Evolutionary conservation across 1,284 basidiomycete genomes (phyloP), one percentile per base, ranked within the genome.

Genomic region (Cryptococcus sp.): DNA sequence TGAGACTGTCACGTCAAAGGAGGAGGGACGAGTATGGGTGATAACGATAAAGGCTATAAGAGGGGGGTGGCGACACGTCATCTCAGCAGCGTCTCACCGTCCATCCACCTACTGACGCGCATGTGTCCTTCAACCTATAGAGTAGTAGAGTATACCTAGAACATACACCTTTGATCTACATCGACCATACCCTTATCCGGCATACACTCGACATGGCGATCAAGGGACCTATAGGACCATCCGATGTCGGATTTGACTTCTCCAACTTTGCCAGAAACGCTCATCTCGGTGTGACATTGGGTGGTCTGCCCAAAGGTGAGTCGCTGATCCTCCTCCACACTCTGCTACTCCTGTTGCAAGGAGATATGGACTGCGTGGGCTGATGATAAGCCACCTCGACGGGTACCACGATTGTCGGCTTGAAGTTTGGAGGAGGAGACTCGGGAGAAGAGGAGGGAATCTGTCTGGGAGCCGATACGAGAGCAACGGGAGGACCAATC

Each of bases 351-450:
- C n/a, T n/a, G n/a, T n/a, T n/a, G n/a, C n/a, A n/a, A n/a, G n/a
- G n/a, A n/a, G n/a, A n/a, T n/a, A n/a, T n/a, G n/a, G n/a, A n/a
- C n/a, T n/a, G n/a, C n/a, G n/a, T n/a, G 22, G 23, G 32, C 39
- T 22, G 32, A 3, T 21, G 25, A n/a, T 6, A 14, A 75, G 90
- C 89, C 3, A 93, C 89, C 4, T 91, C 87, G 69, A 97, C 93
- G 2, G 94, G 94, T 65, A 98, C 95, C 2, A 98, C 94, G 36
- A 97, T 99, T 53, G 77, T 78, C n/a, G 95, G 94, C 24, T 91
- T 91, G 65, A 76, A 97, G 50, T 99, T 88, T 72, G 78, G 78
- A 23, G 74, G 75, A 39, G 73, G 77, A 39, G 73, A 74, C 51
- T 66, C 66, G 9, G 73, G 71, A 2, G 72, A 73, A 44, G 84